Base-by-base conservation (phyloP, 345 rosid genomes). In the Anastatica hierochuntica region DNA sequence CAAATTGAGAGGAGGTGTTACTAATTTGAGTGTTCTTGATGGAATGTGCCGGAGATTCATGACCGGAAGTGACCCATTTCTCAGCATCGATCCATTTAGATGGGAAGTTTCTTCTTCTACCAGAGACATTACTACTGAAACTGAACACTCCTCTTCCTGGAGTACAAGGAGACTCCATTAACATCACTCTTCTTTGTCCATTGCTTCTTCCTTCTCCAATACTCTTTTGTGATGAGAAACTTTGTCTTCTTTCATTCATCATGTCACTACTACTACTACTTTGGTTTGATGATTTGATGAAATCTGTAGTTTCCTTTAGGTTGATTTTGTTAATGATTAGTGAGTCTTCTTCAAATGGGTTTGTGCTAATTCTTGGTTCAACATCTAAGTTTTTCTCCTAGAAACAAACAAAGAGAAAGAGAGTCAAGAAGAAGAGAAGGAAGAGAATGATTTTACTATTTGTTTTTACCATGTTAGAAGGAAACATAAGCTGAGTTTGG, bases 81-180 rank as follows among this genome's bases (percentile, higher is more conserved):
- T 87, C 89, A 6, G 96, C 96, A 63, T 90, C 87, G 27, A 75
- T 84, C 98, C 98, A 90, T 71, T 90, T 90, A 16, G 98, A 90
- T 69, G 96, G 98, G 12, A 90, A 76, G 67, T 66, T 77, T 61
- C 72, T 79, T 66, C 78, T 82, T n/a, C 81, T 69, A 19, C 56
- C 66, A 29, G 60, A 54, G 62, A 71, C 45, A 63, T 58, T 69
- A 46, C 56, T 56, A 27, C 81, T 78, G 76, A 80, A 86, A 61
- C 88, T 65, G 65, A 90, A 83, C 46, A 86, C 64, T 17, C 90
- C 95, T 68, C 96, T 76, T 1, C 94, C 90, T 13, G 96, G 90
- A 36, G 94, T 84, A 24, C 77, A 50, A 55, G 94, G 95, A 62
- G 88, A 74, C 47, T 78, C 94, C 52, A 65, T 39, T 53, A 52